Evolutionary conservation across 768 basidiomycete species (phyloP).

Genomic region (Collybia sp.): DNA sequence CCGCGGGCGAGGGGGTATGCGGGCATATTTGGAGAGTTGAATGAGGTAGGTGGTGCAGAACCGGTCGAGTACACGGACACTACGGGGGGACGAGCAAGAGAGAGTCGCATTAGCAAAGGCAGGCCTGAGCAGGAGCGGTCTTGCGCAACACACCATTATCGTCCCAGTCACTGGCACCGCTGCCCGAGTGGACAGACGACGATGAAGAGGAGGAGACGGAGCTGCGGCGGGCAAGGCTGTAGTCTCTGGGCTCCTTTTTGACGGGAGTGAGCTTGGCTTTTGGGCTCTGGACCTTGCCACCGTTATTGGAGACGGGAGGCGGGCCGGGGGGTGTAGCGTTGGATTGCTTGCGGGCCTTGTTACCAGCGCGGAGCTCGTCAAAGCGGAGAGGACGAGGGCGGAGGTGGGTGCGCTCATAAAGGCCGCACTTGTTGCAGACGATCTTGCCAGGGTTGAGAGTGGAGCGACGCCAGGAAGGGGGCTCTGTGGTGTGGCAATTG

Average conservation of each 20-base stretch:
- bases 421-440: slow-evolving; percentile 91
- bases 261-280: slow-evolving; percentile 34
- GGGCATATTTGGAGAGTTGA: slow-evolving; percentile 57
- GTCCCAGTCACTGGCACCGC: slow-evolving; percentile 76
- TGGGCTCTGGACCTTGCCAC: slow-evolving; percentile 17
- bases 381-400: slow-evolving; percentile 81
- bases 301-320: too few relatives aligned
- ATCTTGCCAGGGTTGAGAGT: slow-evolving; percentile 91
- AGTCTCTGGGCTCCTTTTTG: slow-evolving; percentile 64
- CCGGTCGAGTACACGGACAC: slow-evolving; percentile 53
- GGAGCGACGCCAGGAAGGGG: slow-evolving; percentile 82
- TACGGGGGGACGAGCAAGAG: slow-evolving; percentile 15
- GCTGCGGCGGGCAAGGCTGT: slow-evolving; percentile 46
- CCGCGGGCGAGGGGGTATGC: slow-evolving; percentile 60
- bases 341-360: slow-evolving; percentile 67
- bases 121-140: slow-evolving; percentile 8
- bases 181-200: slow-evolving; percentile 49
- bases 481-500: slow-evolving; percentile 91
- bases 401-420: slow-evolving; percentile 87
- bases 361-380: slow-evolving; percentile 84
- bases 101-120: slow-evolving; percentile 12
- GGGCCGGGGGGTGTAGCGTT: slow-evolving; percentile 18
- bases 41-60: slow-evolving; percentile 59
- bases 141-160: slow-evolving; percentile 57
- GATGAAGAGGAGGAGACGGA: slow-evolving; percentile 66